Base-by-base conservation (phyloP, 164 flowering plant genomes). In the Liriodendron chinense region DNA sequence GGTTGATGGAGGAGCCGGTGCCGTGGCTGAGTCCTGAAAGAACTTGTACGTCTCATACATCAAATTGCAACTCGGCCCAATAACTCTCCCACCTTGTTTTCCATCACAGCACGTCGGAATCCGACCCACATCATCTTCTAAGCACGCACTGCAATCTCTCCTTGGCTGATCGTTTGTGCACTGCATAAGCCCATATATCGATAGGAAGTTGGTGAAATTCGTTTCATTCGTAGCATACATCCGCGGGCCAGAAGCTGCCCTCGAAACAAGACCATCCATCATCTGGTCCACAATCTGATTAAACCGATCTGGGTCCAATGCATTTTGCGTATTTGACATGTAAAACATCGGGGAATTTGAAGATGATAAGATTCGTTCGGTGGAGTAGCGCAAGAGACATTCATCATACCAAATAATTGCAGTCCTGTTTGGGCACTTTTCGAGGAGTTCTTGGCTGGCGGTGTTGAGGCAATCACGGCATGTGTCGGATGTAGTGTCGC, bases 101-200 rank as follows among this genome's bases (percentile, higher is more conserved):
- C 71, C 24, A 24, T 16, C 43, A 47, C 78, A 75, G 57, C 82
- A 75, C 22, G 24, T 57, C 1, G 9, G 2, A 20, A 84, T 76
- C 18, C 78, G 70, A 8, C 9, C 74, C 7, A 78, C 3, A 0
- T 74, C 76, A 12, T 28, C 12, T 0, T 7, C 9, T 68, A 85
- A 70, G 73, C 87, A 85, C 1, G 5, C 48, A 1, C 21, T 1
- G 56, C 87, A 85, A 5, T 53, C 28, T 10, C 7, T 28, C 9
- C 0, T 5, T 0, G 75, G 24, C 16, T 81, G 47, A 72, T 81
- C 82, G 61, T 75, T 69, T 0, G 80, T 81, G 25, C 87, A 83
- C 77, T 85, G 85, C 2, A 61, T 78, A 5, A 78, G 79, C 1
- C 79, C 79, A 72, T 78, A 79, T 6, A 82, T 43, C 1, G 9